phyloP scores from a whole-genome alignment of 1,284 basidiomycete species.

The Retiboletus flavoniger region DNA sequence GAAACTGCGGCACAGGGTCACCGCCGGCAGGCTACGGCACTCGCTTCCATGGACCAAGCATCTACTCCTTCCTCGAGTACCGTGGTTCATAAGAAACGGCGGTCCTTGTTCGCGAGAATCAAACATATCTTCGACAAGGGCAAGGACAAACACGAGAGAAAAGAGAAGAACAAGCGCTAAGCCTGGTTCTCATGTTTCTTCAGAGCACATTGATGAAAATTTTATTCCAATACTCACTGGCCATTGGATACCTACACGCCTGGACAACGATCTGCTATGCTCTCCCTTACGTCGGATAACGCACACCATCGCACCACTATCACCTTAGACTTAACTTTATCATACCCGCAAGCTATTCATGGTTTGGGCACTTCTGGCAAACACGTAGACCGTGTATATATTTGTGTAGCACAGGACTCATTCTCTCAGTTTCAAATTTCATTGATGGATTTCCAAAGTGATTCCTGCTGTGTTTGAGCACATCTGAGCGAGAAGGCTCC shows the following conservation, averaged over 20 bases:
- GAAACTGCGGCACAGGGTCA: background rate
- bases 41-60: background rate
- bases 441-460: constrained; percentile 41
- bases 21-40: background rate
- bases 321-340: constrained; percentile 26
- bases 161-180: constrained; percentile 22
- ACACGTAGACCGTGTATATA: constrained; percentile 18
- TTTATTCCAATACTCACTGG: background rate
- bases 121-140: constrained; percentile 45
- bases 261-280: constrained; percentile 23
- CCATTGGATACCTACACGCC: constrained; percentile 4
- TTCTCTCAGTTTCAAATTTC: constrained; percentile 9
- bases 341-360: constrained; percentile 17
- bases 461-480: constrained; percentile 36
- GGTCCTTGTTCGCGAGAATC: constrained; percentile 45
- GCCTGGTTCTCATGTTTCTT: background rate
- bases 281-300: constrained; percentile 16
- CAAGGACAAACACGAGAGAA: constrained; percentile 21
- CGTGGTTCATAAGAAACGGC: constrained; percentile 39
- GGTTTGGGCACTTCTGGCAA: background rate
- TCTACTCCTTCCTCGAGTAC: constrained; percentile 26
- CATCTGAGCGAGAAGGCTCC: background rate
- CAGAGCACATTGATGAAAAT: background rate
- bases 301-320: constrained; percentile 11
- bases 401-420: constrained; percentile 1